Base-by-base conservation (phyloP, 2,329 filamentous ascomycete genomes). In the Paracoccidioides brasiliensis region DNA sequence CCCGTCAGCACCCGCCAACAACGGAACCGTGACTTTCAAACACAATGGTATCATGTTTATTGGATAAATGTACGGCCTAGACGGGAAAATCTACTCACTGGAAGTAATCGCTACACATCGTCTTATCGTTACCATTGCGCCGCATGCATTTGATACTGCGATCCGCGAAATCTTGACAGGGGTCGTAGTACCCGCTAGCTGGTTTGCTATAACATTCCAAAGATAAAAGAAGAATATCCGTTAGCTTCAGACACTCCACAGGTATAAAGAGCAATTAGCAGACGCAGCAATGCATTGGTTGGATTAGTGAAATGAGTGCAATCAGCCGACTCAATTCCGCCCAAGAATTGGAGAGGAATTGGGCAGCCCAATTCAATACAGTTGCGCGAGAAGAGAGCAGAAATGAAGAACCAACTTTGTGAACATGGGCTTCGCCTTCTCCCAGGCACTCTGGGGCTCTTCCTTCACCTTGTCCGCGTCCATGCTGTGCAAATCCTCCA, bases 41-140 rank as follows among this genome's bases (percentile, higher is more conserved):
- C 53, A 14, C 48, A 53, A 32, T 8, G 46, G 32, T n/a, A 15
- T 49, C 30, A 57, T n/a, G 12, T 43, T 33, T 15, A 33, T 43
- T 33, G 44, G 43, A 38, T 22, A 42, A 42, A 22, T 22, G 22
- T 22, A 22, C 22, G 2, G 22, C 22, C 22, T 9, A 53, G 33
- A 30, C 52, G 44, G 52, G 12, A 6, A 15, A 28, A 30, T 30
- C 33, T 62, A 72, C 87, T 72, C 69, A 96, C 90, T 96, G 88
- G 68, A 98, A 97, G 69, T 94, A 97, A 70, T 97, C 91, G 61
- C 80, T 78, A 68, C 93, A 98, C 86, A 97, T 86, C n/a, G 84
- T 77, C 61, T 84, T 81, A 67, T 97, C 89, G 12, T 88, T 90
- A 28, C 80, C 84, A 69, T 98, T 98, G 28, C 93, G 82, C 68